phyloP scores from a whole-genome alignment of 2,329 filamentous ascomycete species.

The Zymoseptoria ardabiliae region DNA sequence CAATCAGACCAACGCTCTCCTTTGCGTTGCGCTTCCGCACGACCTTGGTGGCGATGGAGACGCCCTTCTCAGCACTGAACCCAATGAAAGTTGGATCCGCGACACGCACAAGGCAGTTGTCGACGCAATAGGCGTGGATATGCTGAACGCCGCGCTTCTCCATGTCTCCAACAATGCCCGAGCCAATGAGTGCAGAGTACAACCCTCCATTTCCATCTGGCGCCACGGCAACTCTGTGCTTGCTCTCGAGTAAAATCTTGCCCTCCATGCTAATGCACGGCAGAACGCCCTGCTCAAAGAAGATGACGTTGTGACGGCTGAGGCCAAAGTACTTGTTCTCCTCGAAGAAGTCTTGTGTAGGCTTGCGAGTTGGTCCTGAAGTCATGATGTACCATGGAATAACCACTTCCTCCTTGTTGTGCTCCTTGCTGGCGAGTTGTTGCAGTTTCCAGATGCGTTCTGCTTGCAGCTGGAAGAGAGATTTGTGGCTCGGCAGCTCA shows the following conservation, averaged over 20 bases:
- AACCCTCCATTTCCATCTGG: slow-evolving; percentile 96
- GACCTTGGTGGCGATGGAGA: slow-evolving; percentile 98
- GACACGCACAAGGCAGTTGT: slow-evolving; percentile 99
- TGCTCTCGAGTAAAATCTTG: slow-evolving; percentile 90
- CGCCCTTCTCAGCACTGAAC: slow-evolving; percentile 77
- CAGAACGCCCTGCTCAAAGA: slow-evolving; percentile 94
- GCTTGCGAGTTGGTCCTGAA: slow-evolving; percentile 81
- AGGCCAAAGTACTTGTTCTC: slow-evolving; percentile 88
- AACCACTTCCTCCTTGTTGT: slow-evolving; percentile 53
- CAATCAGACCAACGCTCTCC: slow-evolving; percentile 89
- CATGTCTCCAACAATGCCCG: slow-evolving; percentile 81
- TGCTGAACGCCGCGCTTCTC: slow-evolving; percentile 82
- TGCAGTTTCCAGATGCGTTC: slow-evolving; percentile 87
- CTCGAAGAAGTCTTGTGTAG: slow-evolving; percentile 90
- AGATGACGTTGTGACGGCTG: slow-evolving; percentile 72
- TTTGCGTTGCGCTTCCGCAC: slow-evolving; percentile 95
- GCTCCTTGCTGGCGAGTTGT: slow-evolving; percentile 65
- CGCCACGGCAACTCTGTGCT: slow-evolving; percentile 84
- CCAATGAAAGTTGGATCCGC: slow-evolving; percentile 93
- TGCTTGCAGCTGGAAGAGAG: slow-evolving; percentile 94
- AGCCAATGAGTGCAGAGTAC: slow-evolving; percentile 80
- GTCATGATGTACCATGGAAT: slow-evolving; percentile 99
- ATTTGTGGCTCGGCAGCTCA: slow-evolving; percentile 84
- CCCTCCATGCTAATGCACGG: slow-evolving; percentile 96
- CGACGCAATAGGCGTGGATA: slow-evolving; percentile 95